Percentiles rank a stretch among this genome's conserved stretches.
Conservation (phyloP, 208 protist species). For the Lotmaria passim region DNA sequence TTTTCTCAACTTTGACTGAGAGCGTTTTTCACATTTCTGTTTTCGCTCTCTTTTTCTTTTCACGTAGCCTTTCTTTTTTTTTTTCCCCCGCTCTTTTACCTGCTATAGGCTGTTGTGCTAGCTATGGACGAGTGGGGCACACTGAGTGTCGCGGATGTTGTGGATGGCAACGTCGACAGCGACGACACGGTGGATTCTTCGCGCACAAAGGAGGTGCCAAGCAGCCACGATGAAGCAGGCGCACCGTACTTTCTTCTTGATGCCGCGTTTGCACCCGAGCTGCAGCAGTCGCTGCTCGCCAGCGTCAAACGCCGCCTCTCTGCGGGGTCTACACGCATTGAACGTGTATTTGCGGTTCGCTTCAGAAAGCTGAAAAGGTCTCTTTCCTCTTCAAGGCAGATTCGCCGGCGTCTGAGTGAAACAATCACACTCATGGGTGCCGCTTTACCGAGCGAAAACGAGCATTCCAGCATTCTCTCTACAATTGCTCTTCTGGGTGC, state of each 20-base stretch:
- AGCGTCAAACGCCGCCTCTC: not conserved
- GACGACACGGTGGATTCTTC: constrained; percentile 23
- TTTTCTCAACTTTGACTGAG: not conserved
- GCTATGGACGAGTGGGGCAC: constrained; percentile 67
- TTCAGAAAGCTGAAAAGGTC: constrained; percentile 31
- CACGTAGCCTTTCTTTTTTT: not conserved
- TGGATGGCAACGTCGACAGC: constrained; percentile 35
- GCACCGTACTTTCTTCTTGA: constrained; percentile 12
- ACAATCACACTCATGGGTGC: constrained; percentile 53
- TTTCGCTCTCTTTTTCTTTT: not conserved
- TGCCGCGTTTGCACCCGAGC: not conserved
- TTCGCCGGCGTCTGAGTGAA: constrained; percentile 53
- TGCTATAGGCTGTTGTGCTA: not conserved
- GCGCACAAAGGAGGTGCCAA: not conserved
- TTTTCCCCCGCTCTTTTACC: not conserved
- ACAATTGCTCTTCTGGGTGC: constrained; percentile 50
- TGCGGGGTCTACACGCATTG: constrained; percentile 23
- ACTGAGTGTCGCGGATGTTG: constrained; percentile 71
- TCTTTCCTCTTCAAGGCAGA: constrained; percentile 41
- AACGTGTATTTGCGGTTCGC: constrained; percentile 28
- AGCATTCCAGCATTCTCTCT: constrained; percentile 32
- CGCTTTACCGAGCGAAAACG: constrained; percentile 33
- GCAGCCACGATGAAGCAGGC: not conserved
- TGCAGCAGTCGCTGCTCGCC: constrained; percentile 15
- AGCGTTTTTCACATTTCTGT: not conserved